Percentiles rank a stretch among this genome's conserved stretches.
These are phyloP conservation scores for Adansonia digitata DNA, from an alignment of 345 rosid species.

Conservation along the genomic window DNA sequence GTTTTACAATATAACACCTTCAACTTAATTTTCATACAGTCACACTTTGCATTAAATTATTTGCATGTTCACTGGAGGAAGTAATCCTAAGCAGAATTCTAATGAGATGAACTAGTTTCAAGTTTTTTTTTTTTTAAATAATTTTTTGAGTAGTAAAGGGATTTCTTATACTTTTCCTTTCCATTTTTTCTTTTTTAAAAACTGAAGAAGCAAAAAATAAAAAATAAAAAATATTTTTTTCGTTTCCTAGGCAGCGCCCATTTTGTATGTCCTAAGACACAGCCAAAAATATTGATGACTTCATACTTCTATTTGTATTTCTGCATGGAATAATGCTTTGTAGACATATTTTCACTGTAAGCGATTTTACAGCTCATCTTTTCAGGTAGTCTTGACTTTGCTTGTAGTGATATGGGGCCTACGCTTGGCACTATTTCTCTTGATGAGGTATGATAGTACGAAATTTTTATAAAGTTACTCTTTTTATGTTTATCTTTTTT, in stretches of 20 bases:
- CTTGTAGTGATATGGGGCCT: slow-evolving; percentile 81
- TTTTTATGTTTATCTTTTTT: background rate
- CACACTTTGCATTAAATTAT: background rate
- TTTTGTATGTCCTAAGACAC: background rate
- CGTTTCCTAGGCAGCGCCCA: background rate
- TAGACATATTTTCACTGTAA: background rate
- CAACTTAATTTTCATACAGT: background rate
- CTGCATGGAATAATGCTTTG: background rate
- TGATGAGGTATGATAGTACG: slow-evolving; percentile 57
- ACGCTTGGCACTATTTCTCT: slow-evolving; percentile 69
- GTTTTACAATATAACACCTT: background rate
- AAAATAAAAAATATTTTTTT: background rate
- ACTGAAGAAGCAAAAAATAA: too few relatives aligned
- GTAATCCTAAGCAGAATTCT: background rate
- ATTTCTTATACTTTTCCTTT: background rate
- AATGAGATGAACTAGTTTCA: background rate
- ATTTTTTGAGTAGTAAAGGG: background rate
- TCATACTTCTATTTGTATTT: background rate
- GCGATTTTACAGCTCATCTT: slow-evolving; percentile 13
- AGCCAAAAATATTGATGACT: background rate
- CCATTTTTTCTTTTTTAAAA: too few relatives aligned
- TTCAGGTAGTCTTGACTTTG: slow-evolving; percentile 65
- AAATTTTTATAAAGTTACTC: background rate
- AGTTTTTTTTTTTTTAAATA: background rate
- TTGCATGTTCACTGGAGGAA: background rate